Evolutionary conservation across 495 filamentous ascomycete genomes (phyloP).

Genomic region (Penicillium pancosmium): DNA sequence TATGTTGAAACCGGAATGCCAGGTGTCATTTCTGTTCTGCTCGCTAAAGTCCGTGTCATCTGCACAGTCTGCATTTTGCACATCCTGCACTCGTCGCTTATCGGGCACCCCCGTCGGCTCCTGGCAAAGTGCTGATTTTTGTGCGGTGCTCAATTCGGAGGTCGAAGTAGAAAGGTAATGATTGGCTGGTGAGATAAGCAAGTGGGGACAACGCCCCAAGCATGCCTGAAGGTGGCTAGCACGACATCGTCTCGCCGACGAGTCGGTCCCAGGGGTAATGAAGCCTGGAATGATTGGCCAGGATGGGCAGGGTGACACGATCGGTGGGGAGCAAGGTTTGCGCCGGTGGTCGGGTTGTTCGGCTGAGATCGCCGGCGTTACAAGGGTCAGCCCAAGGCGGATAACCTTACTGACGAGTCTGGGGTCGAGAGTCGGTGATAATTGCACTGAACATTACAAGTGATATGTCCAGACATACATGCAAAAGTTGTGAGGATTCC

Average conservation of each 20-base stretch:
- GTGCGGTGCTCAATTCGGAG: background rate
- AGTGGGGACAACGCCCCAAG: slow-evolving; percentile 24
- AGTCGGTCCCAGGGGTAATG: background rate
- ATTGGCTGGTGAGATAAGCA: slow-evolving; percentile 34
- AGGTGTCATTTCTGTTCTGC: too few species aligned
- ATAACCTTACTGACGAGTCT: slow-evolving; percentile 11
- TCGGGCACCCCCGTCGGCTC: background rate
- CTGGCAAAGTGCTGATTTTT: background rate
- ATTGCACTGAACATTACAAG: slow-evolving; percentile 13
- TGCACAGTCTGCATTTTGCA: too few species aligned
- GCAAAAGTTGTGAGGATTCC: slow-evolving; percentile 4
- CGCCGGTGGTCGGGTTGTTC: background rate
- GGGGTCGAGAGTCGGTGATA: slow-evolving; percentile 22
- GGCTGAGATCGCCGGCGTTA: slow-evolving; percentile 6
- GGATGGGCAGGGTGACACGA: slow-evolving; percentile 2
- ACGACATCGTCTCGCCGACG: background rate
- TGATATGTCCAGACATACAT: background rate
- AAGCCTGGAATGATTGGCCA: background rate
- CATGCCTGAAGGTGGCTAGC: background rate
- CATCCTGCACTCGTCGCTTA: background rate
- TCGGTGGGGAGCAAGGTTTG: slow-evolving; percentile 4
- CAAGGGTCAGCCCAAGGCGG: background rate
- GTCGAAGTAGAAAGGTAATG: background rate
- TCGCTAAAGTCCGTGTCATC: too few species aligned
- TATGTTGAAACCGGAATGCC: background rate